Percentiles rank a stretch among this genome's conserved stretches.
Conservation (phyloP, 345 rosid species). For the Rhodamnia rubescens region DNA sequence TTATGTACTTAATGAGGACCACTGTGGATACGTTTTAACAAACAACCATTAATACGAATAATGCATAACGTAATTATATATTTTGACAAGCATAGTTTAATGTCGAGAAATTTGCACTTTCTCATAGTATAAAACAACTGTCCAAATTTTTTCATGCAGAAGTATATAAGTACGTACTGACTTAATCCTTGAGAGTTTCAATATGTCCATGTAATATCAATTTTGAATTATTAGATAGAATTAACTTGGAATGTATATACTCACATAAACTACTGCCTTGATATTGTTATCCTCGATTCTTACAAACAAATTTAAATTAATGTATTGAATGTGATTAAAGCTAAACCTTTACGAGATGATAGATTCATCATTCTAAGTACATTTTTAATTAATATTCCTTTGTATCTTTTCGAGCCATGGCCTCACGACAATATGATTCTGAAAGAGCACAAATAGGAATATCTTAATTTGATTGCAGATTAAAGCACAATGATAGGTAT, state of each 20-base stretch:
- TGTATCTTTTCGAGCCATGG: background rate
- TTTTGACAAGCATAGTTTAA: background rate
- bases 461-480: no score
- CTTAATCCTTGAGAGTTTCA: background rate
- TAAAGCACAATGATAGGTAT: no score
- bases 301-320: background rate
- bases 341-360: background rate
- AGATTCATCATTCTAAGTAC: background rate
- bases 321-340: background rate
- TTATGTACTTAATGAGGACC: background rate
- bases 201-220: background rate
- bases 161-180: background rate
- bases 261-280: background rate
- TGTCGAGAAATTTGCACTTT: background rate
- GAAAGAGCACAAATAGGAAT: background rate
- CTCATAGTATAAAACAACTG: background rate
- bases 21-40: background rate
- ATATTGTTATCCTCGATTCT: background rate
- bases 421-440: background rate
- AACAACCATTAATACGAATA: background rate
- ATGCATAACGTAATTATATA: background rate
- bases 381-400: background rate
- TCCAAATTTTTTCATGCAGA: background rate
- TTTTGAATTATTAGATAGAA: background rate
- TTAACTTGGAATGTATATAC: background rate